Base-by-base conservation (phyloP, 257 asterid species). In the Rauvolfia tetraphylla region DNA sequence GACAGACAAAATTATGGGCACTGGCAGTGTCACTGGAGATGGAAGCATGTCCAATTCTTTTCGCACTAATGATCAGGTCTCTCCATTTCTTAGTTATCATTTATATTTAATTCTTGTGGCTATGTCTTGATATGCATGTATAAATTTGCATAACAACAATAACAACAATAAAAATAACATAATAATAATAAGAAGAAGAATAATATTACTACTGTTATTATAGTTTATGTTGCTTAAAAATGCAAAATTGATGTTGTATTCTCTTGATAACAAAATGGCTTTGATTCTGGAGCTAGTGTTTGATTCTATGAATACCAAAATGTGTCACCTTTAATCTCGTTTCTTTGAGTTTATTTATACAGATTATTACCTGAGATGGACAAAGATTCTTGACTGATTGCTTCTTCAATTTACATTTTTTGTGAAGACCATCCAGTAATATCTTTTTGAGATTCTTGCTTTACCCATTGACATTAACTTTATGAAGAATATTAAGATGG, bases 31-130 rank as follows among this genome's bases (percentile, higher is more conserved):
- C 49, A 78, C 93, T 53, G 96, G 95, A 38, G 98, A 94, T 83
- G 97, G 97, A 59, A 87, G 92, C 91, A 84, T 91, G 88, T 88
- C 98, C 7, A 94, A 89, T 84, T 90, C 97, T 20, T 92, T 89
- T 75, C 88, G 98, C 34, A 90, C 91, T 72, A 91, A 89, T 76
- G 98, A 94, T 54, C 98, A 94, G 98, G 98, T 94, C 84, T 80
- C 75, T 70, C 83, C 76, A 81, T 86, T 61, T 38, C 34, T 39
- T 59, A 46, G 41, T 27, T 44, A 72, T 72, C 54, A 39, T 3
- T 18, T 53, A 22, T 23, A 8, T 41, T 3, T 56, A 20, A 44
- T 14, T 15, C 36, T 29, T 36, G 11, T 33, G 75, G 41, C 38
- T 69, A 3, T 39, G 46, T 34, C 54, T 39, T 75, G 51, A 42